Evolutionary conservation across 2,329 filamentous ascomycete genomes (phyloP).

Genomic region (Proliferodiscus dingleyae): DNA sequence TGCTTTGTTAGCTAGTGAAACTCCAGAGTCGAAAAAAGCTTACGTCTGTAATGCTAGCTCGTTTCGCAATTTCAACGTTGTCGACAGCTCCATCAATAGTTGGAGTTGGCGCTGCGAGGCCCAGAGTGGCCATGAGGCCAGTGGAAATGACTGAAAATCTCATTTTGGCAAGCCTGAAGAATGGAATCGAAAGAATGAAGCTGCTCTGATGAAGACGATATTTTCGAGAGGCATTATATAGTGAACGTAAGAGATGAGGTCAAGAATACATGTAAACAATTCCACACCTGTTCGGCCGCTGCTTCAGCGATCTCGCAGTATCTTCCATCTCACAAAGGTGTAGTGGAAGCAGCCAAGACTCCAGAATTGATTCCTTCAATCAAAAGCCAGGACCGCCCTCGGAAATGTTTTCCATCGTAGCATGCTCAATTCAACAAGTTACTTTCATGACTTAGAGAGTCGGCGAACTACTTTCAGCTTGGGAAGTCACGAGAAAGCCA

Average conservation of each 20-base stretch:
- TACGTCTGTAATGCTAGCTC: conserved; percentile 32
- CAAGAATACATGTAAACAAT: no score
- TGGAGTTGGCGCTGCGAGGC: conserved; percentile 45
- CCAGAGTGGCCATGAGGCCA: conserved; percentile 41
- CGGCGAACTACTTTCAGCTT: no score
- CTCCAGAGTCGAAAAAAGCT: not conserved
- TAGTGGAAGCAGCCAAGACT: not conserved
- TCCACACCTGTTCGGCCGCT: no score
- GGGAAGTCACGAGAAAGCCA: no score
- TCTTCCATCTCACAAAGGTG: not conserved
- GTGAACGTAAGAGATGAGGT: no score
- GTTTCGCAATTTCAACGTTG: conserved; percentile 34
- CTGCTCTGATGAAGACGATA: not conserved
- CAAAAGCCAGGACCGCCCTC: not conserved
- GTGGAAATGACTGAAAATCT: conserved; percentile 43
- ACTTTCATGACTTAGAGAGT: not conserved
- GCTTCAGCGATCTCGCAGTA: no score
- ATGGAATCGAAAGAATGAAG: not conserved
- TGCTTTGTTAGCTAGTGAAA: conserved; percentile 16
- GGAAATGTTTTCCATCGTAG: not conserved
- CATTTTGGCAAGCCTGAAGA: conserved; percentile 37
- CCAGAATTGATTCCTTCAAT: not conserved
- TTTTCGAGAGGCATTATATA: no score
- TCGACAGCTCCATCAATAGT: conserved; percentile 40
- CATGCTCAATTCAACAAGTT: not conserved